Base-by-base conservation (phyloP, 1,284 basidiomycete genomes). In the Rhodotorula glutinis region DNA sequence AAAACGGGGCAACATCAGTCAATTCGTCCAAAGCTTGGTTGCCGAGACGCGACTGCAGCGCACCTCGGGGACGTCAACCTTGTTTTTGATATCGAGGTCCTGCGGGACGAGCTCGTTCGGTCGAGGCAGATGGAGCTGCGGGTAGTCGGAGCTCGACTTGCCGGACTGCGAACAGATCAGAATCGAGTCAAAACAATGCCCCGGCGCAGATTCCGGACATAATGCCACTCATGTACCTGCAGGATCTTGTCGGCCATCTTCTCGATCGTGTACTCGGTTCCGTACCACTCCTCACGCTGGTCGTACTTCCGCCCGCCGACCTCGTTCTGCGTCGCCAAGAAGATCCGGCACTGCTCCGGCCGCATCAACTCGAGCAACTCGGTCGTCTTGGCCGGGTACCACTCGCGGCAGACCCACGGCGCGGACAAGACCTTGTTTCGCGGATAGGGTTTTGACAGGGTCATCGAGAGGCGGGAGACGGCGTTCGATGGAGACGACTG, bases 61-160 rank as follows among this genome's bases (percentile, higher is more conserved):
- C 23, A 89, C 89, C 81, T 87, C 81, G 1, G 80, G 75, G 4
- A 87, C 83, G 5, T 87, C 84, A 30, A 82, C 82, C 79, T 88
- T 92, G 56, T 66, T 66, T 47, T 89, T 85, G 19, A 96, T 89
- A 56, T 90, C 84, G 40, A 98, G 81, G 73, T 92, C 87, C n/a
- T 86, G 83, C 3, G 94, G 93, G 71, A 98, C 88, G 78, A 96
- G 97, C 66, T 88, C 84, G 78, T 97, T 98, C 9, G 86, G 89
- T 44, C 84, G 83, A 3, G 93, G 93, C n/a, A 98, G 83, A 73
- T 82, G 84, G 17, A 97, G 80, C 64, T 88, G 88, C 14, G 83
- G 78, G 53, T 78, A 73, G 21, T 25, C 52, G n/a, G 29, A 43
- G 3, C 43, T 23, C 29, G 30, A 14, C 41, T 53, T 21, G 33